Percentiles rank a stretch among this genome's conserved stretches.
Evolutionary conservation across 768 basidiomycete species (phyloP).

Genomic region (Dendrothele bispora): DNA sequence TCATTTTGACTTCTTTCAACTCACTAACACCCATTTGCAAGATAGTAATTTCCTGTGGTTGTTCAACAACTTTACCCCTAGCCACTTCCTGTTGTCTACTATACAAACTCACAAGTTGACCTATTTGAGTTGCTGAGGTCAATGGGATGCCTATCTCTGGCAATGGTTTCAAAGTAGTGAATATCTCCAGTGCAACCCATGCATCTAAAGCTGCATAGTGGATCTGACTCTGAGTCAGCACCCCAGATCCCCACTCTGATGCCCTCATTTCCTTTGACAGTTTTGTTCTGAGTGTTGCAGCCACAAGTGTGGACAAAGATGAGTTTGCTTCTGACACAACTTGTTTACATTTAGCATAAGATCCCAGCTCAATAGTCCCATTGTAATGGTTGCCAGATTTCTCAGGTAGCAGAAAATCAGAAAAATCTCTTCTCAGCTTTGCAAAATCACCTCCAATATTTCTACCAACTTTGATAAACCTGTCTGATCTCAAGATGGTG

Average conservation of each 20-base stretch:
- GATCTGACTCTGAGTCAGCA: constrained; percentile 5
- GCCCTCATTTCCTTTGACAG: constrained; percentile 8
- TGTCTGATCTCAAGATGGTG: constrained; percentile 6
- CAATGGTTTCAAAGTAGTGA: constrained; percentile 7
- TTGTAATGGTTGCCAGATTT: not conserved
- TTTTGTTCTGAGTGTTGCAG: constrained; percentile 5
- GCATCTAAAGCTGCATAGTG: constrained; percentile 18
- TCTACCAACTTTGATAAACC: constrained; percentile 15
- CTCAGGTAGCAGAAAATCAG: constrained; percentile 7
- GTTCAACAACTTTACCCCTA: constrained; percentile 8
- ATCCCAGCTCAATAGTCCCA: constrained; percentile 12
- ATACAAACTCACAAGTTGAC: constrained; percentile 13
- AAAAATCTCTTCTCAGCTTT: constrained; percentile 15
- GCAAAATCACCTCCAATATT: constrained; percentile 14
- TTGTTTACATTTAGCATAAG: constrained; percentile 12
- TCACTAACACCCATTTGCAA: too few species aligned
- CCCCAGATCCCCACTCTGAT: constrained; percentile 5
- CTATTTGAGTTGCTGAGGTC: constrained; percentile 9
- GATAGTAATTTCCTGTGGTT: too few species aligned
- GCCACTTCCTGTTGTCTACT: constrained; percentile 10
- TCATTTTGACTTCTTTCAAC: not conserved
- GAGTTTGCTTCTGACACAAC: constrained; percentile 11
- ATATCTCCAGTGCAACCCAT: constrained; percentile 4
- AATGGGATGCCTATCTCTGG: constrained; percentile 9
- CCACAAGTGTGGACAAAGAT: constrained; percentile 13